These are phyloP conservation scores for Acmispon strigosus DNA, from an alignment of 306 rosid species.

Conservation along the genomic window DNA sequence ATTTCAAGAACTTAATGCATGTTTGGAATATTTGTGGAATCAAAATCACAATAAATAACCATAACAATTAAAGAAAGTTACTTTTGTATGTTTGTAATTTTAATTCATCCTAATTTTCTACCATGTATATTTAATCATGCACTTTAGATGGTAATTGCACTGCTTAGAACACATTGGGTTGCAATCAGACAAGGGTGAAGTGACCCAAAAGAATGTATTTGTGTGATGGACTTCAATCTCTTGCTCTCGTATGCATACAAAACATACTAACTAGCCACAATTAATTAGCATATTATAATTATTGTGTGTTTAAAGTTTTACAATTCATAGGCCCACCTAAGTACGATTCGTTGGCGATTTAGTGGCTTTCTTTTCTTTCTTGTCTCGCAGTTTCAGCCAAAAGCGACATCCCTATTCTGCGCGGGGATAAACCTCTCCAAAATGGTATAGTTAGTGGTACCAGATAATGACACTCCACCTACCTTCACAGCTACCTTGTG, in stretches of 20 bases:
- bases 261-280: neutral
- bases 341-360: constrained; percentile 51
- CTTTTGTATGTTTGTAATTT: too few species aligned
- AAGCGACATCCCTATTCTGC: constrained; percentile 35
- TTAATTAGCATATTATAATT: constrained; percentile 11
- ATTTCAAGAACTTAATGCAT: too few species aligned
- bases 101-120: too few species aligned
- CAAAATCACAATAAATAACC: too few species aligned
- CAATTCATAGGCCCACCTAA: constrained; percentile 14
- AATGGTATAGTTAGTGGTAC: constrained; percentile 29
- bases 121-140: too few species aligned
- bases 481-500: constrained; percentile 20
- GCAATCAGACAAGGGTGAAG: constrained; percentile 18
- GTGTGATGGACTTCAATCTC: constrained; percentile 27
- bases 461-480: constrained; percentile 49
- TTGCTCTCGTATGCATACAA: constrained; percentile 21
- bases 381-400: constrained; percentile 36
- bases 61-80: too few species aligned
- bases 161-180: constrained; percentile 25
- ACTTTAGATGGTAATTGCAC: neutral
- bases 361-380: constrained; percentile 25
- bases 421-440: constrained; percentile 24
- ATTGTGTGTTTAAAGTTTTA: neutral
- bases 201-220: constrained; percentile 41
- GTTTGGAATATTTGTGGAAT: too few species aligned